Evolutionary conservation across 768 basidiomycete genomes (phyloP).

Genomic region (Leccinum rimulosum): DNA sequence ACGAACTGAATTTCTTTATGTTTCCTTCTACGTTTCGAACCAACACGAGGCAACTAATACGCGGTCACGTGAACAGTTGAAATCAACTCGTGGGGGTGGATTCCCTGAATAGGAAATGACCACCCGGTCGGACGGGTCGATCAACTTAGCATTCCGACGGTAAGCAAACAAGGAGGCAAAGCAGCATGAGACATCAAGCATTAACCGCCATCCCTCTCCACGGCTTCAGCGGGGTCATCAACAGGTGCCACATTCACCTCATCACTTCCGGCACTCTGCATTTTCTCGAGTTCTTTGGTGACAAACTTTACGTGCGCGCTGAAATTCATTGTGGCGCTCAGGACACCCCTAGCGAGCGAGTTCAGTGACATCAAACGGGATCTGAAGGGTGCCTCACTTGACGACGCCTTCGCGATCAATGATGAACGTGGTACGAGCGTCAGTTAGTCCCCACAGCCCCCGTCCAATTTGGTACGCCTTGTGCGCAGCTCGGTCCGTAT

Average conservation of each 20-base stretch:
- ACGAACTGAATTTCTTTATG: constrained; percentile 29
- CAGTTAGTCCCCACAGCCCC: constrained; percentile 61
- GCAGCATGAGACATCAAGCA: constrained; percentile 10
- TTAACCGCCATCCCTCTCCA: neutral
- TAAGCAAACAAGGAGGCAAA: too few relatives aligned
- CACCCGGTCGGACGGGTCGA: too few relatives aligned
- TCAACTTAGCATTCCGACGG: too few relatives aligned
- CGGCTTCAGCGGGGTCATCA: constrained; percentile 2
- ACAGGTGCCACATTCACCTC: neutral
- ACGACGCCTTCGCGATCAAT: constrained; percentile 71
- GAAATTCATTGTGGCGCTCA: constrained; percentile 61
- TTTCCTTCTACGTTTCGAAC: constrained; percentile 17
- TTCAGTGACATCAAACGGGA: constrained; percentile 1
- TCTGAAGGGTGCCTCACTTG: constrained; percentile 38
- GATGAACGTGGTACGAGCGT: constrained; percentile 71
- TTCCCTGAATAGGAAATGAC: too few relatives aligned
- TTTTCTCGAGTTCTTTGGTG: constrained; percentile 58
- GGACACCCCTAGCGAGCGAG: constrained; percentile 43
- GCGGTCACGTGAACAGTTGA: constrained; percentile 34
- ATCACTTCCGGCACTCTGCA: constrained; percentile 25
- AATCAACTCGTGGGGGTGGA: constrained; percentile 1
- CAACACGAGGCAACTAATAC: constrained; percentile 33
- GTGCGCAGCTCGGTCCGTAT: constrained; percentile 57
- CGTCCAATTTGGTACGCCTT: constrained; percentile 66
- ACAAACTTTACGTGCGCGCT: constrained; percentile 71